Evolutionary conservation across 2,329 filamentous ascomycete genomes (phyloP).

Genomic region (Hawksworthiomyces lignivorus): DNA sequence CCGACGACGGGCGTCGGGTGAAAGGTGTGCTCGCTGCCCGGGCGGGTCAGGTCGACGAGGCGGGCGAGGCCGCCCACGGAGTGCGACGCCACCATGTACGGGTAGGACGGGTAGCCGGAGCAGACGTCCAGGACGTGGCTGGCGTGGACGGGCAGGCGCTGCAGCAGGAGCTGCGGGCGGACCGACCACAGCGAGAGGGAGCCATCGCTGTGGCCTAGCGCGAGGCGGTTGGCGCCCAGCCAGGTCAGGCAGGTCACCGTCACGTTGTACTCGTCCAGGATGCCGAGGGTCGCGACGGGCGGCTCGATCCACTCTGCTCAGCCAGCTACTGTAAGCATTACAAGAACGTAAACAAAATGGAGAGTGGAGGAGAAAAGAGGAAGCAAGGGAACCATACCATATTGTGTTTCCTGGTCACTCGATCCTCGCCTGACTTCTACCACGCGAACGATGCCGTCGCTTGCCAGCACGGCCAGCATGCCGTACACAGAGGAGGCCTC

Average conservation of each 20-base stretch:
- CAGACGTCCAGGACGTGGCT: conserved; percentile 47
- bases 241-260: conserved; percentile 47
- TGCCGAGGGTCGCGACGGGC: conserved; percentile 36
- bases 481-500: conserved; percentile 15
- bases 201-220: conserved; percentile 48
- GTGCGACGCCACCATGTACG: conserved; percentile 46
- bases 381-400: conserved; percentile 28
- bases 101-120: conserved; percentile 48
- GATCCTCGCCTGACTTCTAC: conserved; percentile 32
- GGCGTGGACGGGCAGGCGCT: conserved; percentile 45
- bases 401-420: conserved; percentile 17
- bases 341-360: too few species aligned
- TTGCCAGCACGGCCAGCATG: conserved; percentile 41
- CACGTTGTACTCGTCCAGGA: conserved; percentile 39
- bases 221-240: conserved; percentile 47
- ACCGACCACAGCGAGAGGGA: conserved; percentile 51
- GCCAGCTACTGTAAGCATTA: background rate
- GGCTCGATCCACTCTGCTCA: conserved; percentile 35
- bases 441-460: conserved; percentile 43
- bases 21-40: conserved; percentile 46
- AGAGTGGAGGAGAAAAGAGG: background rate
- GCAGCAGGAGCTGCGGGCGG: conserved; percentile 39
- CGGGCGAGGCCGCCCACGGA: conserved; percentile 47
- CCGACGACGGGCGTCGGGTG: conserved; percentile 42
- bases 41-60: conserved; percentile 44